Evolutionary conservation across 805 yeast genomes (phyloP), one percentile per base, ranked within the genome.

Genomic region (Citeromyces matritensis): DNA sequence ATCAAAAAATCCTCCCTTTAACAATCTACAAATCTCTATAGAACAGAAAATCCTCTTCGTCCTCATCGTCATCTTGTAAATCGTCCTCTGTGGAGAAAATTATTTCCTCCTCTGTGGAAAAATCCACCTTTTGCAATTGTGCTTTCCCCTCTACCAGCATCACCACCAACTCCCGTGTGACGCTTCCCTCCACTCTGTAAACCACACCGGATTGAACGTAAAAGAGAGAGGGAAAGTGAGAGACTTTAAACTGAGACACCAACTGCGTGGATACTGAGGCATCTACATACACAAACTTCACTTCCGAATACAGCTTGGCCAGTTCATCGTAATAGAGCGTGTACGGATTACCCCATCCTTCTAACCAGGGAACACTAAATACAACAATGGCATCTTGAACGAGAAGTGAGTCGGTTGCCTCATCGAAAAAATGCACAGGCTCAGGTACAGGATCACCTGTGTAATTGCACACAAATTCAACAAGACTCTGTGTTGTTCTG

Each of bases 351-450:
- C 45, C 51, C 51, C 61, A 54, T 6, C 38, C 42, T 4, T 49
- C 48, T 24, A 45, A 30, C 57, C 59, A 58, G 2, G 64, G 59
- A 2, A 57, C 50, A 14, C 44, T 43, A 37, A 63, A 59, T 2
- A 48, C 53, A 9, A 57, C 29, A 4, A 60, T 15, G 1, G 50
- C 37, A 13, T 47, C 51, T 11, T 36, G 35, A 2, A 37, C 36
- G 8, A 31, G 28, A 3, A 35, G 26, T n/a, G 29, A 13, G 14
- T 12, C 21, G 7, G 21, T 17, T 17, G 21, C 21, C 21, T 5
- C 21, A 17, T 5, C 21, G 7, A 17, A 17, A 17, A 7, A 17
- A 17, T 17, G 7, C 21, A 17, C 21, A 5, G 21, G 21, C 21
- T 17, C 7, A 17, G 21, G 21, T 7, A 17, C 21, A 17, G 21